A percentile compares a stretch with the other conserved stretches of the same genome.
These are phyloP conservation scores for Guillardia theta DNA, from an alignment of 78 protist species.

Conservation along the genomic window DNA sequence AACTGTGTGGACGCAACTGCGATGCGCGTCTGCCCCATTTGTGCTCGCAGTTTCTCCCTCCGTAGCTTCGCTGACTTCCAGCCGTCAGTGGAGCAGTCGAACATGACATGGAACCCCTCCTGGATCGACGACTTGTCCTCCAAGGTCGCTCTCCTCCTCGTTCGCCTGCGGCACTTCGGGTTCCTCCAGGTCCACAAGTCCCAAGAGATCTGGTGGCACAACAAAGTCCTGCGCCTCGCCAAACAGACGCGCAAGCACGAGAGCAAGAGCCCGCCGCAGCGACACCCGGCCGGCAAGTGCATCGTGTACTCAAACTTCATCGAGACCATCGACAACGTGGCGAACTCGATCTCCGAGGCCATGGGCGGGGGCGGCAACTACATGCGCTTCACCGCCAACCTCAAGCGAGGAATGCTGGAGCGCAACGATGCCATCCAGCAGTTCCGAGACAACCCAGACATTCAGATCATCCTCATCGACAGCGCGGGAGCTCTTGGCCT, in stretches of 20 bases:
- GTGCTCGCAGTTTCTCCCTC: background rate
- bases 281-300: background rate
- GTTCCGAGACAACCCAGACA: background rate
- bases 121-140: background rate
- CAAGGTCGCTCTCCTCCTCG: slow-evolving; percentile 16
- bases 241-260: background rate
- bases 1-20: background rate
- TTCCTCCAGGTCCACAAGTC: background rate
- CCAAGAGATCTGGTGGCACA: background rate
- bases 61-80: slow-evolving; percentile 8
- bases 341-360: slow-evolving; percentile 7
- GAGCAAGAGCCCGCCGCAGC: background rate
- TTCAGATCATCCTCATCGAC: background rate
- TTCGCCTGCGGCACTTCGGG: background rate
- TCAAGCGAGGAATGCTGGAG: background rate
- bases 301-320: slow-evolving; percentile 42
- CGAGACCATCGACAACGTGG: slow-evolving; percentile 42
- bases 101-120: background rate
- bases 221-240: background rate
- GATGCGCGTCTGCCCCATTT: background rate
- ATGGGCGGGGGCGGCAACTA: background rate
- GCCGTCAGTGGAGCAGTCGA: background rate
- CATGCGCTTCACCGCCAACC: slow-evolving; percentile 41
- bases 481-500: slow-evolving; percentile 9
- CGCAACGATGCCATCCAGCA: slow-evolving; percentile 4